phyloP scores from a whole-genome alignment of 345 rosid genomes.

The Syzygium oleosum region DNA sequence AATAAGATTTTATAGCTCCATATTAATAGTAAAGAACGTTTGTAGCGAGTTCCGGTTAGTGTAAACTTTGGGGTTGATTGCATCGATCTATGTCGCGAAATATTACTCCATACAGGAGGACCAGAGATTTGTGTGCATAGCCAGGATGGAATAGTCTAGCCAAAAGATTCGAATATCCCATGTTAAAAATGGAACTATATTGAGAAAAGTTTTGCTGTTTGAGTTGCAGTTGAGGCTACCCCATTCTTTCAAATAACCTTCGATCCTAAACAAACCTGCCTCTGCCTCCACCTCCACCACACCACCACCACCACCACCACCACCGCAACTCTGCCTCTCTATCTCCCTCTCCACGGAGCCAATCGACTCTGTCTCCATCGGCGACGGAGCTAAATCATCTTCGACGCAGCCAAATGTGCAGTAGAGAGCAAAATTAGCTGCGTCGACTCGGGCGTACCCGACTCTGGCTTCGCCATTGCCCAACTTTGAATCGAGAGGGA shows the following conservation, averaged over 20 bases:
- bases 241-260: too few relatives aligned
- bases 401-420: not conserved
- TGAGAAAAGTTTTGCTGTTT: not conserved
- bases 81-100: rapidly evolving
- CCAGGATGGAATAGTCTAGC: not conserved
- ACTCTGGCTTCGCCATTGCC: too few relatives aligned
- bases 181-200: too few relatives aligned
- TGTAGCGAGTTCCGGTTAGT: rapidly evolving
- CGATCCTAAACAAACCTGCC: too few relatives aligned
- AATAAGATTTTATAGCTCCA: not conserved
- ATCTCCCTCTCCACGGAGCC: too few relatives aligned
- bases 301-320: too few relatives aligned
- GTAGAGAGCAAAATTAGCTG: too few relatives aligned
- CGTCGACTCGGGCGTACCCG: too few relatives aligned
- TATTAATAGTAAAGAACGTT: not conserved
- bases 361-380: not conserved
- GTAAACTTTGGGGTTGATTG: not conserved
- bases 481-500: too few relatives aligned
- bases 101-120: rapidly evolving
- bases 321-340: not conserved
- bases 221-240: not conserved
- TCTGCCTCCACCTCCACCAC: too few relatives aligned
- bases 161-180: not conserved
- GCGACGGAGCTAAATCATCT: not conserved
- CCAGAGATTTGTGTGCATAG: rapidly evolving